Evolutionary conservation across 805 yeast genomes (phyloP), one percentile per base, ranked within the genome.

Genomic region (Lipomyces mesembrius): DNA sequence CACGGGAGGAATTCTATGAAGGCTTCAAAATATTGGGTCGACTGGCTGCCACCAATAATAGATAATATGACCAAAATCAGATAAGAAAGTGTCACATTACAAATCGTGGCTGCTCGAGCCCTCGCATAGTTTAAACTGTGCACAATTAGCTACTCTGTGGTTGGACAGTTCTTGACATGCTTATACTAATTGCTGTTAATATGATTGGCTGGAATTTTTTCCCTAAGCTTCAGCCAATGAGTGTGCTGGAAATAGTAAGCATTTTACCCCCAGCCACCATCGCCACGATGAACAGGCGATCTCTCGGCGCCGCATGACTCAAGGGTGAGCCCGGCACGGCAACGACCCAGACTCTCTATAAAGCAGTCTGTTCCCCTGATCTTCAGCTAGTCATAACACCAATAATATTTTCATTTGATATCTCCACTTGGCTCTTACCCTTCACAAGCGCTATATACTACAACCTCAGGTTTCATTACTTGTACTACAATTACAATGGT

Each of bases 401-500:
- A 29, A 1, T 1, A 29, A 5, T 37, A 12, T 2, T 14, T 1
- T 11, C 43, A 37, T 14, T 3, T 14, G 2, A 11, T 3, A 37
- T 37, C n/a, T 37, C 43, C 6, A 37, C 14, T 37, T 37, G 17
- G 17, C 2, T 14, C 17, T 37, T 37, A 37, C 17, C 14, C 14
- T 35, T 11, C 32, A 29, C 32, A 27, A 27, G n/a, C n/a, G n/a
- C n/a, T n/a, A 2, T 29, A 29, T 29, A 29, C 7, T 29, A 11
- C 39, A 9, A 35, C 17, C 39, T 35, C 11, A 17, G 14, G 14
- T 5, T 12, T 37, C 43, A 37, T 43, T 43, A 3, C 49, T 43
- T 43, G 3, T 43, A 43, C 20, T 43, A 5, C 5, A 60, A 22
- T 52, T 53, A 72, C 61, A 74, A 79, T 79, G 82, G 76, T 71